Evolutionary conservation across 331 rosid species (phyloP), one percentile per base, ranked within the genome.

Genomic region (Malus hybrid): DNA sequence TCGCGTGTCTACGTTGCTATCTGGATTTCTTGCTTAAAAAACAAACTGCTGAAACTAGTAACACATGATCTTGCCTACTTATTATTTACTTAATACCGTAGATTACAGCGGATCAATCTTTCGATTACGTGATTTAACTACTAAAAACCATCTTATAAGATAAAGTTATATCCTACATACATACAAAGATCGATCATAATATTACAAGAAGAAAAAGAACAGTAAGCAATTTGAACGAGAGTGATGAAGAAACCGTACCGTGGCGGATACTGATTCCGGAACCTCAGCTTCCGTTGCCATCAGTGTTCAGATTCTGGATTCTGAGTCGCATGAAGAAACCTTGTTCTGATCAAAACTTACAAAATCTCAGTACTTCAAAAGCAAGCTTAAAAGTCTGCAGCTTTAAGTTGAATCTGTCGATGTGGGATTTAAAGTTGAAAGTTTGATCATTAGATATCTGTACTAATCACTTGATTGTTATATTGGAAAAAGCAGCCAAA

Each of bases 261-360:
- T 66, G 70, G 54, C 57, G 71, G 81, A 80, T 52, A 76, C 59
- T 48, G 80, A 65, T 72, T 84, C 85, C 72, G 81, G 70, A 66
- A 70, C 72, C 55, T 76, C 77, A 56, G 73, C 83, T 79, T 81
- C 83, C 42, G 88, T 46, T 76, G 76, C 90, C 89, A 88, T 91
- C 69, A 67, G 72, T 56, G 33, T 67, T 73, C 59, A 42, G 54
- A 32, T 57, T 67, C 69, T 39, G 74, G 72, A 65, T 32, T 65
- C 28, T 65, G 77, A 64, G 71, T 60, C 69, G 78, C 80, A 70
- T 78, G 79, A 66, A 79, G 69, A 80, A 50, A 60, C 63, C 71
- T 34, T 71, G 39, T 39, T 71, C n/a, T 62, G 80, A 70, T 78
- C 59, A 66, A 44, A 77, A 19, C n/a, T 50, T 50, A 12, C 56